A percentile compares a stretch with the other conserved stretches of the same genome.
These are phyloP conservation scores for Carnegiea gigantea DNA, from an alignment of 179 eudicot species.

Conservation along the genomic window DNA sequence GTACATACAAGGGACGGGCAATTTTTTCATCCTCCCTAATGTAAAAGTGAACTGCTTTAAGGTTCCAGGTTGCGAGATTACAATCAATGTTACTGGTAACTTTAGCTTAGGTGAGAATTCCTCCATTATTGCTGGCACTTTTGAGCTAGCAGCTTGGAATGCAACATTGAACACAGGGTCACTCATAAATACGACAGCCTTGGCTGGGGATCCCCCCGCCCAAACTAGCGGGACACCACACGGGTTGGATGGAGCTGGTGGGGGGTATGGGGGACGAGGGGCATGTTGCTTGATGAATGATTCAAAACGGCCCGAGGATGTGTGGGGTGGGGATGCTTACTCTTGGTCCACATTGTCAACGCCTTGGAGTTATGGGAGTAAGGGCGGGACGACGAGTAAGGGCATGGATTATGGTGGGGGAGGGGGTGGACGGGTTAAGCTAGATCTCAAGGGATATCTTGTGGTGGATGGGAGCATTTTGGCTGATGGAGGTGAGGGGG, in stretches of 20 bases:
- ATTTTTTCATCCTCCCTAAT: slow-evolving; percentile 60
- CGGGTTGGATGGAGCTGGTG: slow-evolving; percentile 71
- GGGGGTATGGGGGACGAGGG: slow-evolving; percentile 97
- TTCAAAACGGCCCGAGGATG: slow-evolving; percentile 70
- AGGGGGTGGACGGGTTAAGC: slow-evolving; percentile 84
- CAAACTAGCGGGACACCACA: slow-evolving; percentile 73
- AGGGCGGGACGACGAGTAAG: slow-evolving; percentile 74
- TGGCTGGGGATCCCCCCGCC: slow-evolving; percentile 72
- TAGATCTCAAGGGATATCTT: slow-evolving; percentile 37
- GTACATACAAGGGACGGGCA: slow-evolving; percentile 70
- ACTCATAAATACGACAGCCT: slow-evolving; percentile 63
- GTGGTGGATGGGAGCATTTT: slow-evolving; percentile 54
- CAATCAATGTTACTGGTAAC: slow-evolving; percentile 58
- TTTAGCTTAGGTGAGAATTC: slow-evolving; percentile 66
- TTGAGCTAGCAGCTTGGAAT: slow-evolving; percentile 49
- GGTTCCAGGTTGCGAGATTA: slow-evolving; percentile 54
- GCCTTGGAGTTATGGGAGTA: slow-evolving; percentile 89
- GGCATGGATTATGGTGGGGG: slow-evolving; percentile 83
- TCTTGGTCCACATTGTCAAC: slow-evolving; percentile 60
- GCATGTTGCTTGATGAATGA: slow-evolving; percentile 79
- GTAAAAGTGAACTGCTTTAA: slow-evolving; percentile 56
- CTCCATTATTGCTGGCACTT: slow-evolving; percentile 56
- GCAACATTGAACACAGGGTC: slow-evolving; percentile 54
- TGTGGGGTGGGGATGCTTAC: slow-evolving; percentile 96
- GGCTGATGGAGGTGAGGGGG: slow-evolving; percentile 93